Conservation (phyloP, 345 rosid species). For the Gossypium anomalum region DNA sequence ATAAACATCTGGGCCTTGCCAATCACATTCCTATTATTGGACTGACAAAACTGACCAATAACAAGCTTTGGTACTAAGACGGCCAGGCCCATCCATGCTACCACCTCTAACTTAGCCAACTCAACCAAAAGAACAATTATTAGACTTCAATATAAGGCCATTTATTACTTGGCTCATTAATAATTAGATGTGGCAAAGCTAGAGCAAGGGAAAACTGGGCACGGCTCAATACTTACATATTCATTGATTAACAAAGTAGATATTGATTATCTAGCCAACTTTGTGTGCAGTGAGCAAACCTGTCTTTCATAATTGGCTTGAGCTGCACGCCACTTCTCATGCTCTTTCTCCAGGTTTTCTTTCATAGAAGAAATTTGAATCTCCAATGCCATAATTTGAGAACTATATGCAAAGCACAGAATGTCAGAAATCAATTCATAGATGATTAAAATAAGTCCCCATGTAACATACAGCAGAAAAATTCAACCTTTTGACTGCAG, state of each 20-base stretch:
- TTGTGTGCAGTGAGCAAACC: slow-evolving; percentile 34
- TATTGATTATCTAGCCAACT: background rate
- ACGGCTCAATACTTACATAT: background rate
- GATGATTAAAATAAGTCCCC: slow-evolving; percentile 4
- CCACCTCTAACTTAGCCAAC: no score
- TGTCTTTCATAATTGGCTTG: slow-evolving; percentile 95
- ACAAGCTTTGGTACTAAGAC: no score
- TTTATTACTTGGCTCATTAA: no score
- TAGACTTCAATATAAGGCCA: no score
- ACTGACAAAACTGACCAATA: no score
- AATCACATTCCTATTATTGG: no score
- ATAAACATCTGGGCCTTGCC: no score
- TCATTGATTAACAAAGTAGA: slow-evolving; percentile 3
- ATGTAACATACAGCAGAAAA: slow-evolving; percentile 6
- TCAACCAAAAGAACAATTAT: no score
- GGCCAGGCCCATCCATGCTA: no score
- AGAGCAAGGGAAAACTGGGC: background rate
- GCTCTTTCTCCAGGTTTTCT: slow-evolving; percentile 66
- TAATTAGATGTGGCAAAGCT: background rate
- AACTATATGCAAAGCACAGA: slow-evolving; percentile 41
- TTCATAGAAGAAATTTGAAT: slow-evolving; percentile 55
- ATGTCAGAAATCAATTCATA: slow-evolving; percentile 13
- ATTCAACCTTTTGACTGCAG: slow-evolving; percentile 51
- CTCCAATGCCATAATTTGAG: slow-evolving; percentile 63
- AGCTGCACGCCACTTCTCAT: slow-evolving; percentile 71